Evolutionary conservation across 495 filamentous ascomycete genomes (phyloP).

Genomic region (Chlorociboria aeruginascens): DNA sequence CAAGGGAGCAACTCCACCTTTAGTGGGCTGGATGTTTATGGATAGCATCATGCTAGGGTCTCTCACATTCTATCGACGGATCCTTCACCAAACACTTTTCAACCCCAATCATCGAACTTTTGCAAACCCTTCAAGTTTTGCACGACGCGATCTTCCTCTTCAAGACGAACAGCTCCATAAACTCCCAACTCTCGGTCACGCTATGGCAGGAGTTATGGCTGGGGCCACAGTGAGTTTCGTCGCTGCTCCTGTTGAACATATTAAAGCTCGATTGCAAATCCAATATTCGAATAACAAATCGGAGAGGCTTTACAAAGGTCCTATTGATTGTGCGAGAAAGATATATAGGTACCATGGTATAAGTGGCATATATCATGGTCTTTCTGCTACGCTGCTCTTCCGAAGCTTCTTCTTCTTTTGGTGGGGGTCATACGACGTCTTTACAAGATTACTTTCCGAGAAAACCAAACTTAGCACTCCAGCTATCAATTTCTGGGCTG

Average conservation of each 20-base stretch:
- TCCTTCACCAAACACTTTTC: conserved; percentile 72
- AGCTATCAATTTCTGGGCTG: conserved; percentile 92
- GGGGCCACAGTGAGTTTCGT: conserved; percentile 86
- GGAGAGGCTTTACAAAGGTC: conserved; percentile 69
- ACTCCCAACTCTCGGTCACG: conserved; percentile 74
- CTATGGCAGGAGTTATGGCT: conserved; percentile 73
- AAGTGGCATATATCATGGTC: conserved; percentile 69
- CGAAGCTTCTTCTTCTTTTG: conserved; percentile 92
- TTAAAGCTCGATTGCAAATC: conserved; percentile 88
- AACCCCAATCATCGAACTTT: conserved; percentile 34
- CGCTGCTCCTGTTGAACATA: conserved; percentile 86
- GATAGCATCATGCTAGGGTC: conserved; percentile 91
- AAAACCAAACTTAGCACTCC: conserved; percentile 64
- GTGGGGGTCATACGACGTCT: conserved; percentile 87
- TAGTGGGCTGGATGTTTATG: conserved; percentile 98
- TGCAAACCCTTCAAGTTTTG: conserved; percentile 13
- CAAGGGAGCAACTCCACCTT: conserved; percentile 81
- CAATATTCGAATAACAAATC: conserved; percentile 72
- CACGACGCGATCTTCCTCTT: conserved; percentile 4
- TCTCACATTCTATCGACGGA: conserved; percentile 72
- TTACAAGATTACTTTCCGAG: conserved; percentile 53
- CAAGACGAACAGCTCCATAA: conserved; percentile 24
- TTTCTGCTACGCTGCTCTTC: conserved; percentile 77
- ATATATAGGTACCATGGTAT: conserved; percentile 60
- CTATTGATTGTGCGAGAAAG: conserved; percentile 68